Percentiles rank a stretch among this genome's conserved stretches.
Conservation (phyloP, 768 basidiomycete genomes). For the Leccinellum albellum region DNA sequence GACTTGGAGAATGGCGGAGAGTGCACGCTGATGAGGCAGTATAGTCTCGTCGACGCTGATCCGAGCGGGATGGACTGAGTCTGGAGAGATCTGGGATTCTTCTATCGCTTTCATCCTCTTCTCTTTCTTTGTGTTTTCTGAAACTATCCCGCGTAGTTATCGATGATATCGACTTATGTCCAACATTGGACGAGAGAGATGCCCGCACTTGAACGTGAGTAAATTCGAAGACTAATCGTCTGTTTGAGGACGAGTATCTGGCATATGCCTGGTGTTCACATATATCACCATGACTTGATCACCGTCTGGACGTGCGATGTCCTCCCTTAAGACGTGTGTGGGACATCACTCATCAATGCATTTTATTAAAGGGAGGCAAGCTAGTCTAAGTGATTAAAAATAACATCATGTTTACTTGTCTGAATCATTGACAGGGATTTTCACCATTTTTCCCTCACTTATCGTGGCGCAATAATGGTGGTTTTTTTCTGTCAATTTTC, state of each 20-base stretch:
- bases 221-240: background rate
- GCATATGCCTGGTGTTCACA: background rate
- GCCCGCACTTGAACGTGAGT: background rate
- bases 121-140: background rate
- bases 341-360: background rate
- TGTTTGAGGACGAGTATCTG: background rate
- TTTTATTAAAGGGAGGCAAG: background rate
- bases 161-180: background rate
- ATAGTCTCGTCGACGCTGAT: slow-evolving; percentile 43
- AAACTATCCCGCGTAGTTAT: background rate
- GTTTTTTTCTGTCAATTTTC: background rate
- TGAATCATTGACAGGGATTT: slow-evolving; percentile 5
- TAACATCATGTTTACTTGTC: background rate
- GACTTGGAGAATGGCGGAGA: slow-evolving; percentile 96
- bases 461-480: background rate
- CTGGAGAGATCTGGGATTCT: background rate
- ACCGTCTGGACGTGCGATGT: no score
- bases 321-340: background rate
- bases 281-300: background rate
- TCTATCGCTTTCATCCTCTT: background rate
- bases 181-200: background rate
- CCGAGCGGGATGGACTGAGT: slow-evolving; percentile 31
- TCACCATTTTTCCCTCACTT: background rate
- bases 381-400: background rate
- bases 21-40: slow-evolving; percentile 92